phyloP scores from a whole-genome alignment of 2,329 filamentous ascomycete species.

The Chaetomium sp. region DNA sequence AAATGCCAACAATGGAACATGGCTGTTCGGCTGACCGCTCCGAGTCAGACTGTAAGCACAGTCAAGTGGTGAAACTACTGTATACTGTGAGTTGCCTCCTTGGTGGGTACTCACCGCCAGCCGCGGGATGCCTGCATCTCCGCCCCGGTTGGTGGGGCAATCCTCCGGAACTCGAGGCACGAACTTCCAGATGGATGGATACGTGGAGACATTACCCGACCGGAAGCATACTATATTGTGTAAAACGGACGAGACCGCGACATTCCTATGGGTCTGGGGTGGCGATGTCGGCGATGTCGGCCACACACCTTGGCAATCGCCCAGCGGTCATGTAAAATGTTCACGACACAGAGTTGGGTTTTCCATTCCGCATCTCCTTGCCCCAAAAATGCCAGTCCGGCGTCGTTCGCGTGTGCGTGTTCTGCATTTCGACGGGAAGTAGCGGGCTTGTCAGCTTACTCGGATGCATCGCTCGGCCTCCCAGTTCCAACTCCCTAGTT shows the following conservation, averaged over 20 bases:
- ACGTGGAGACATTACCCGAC: background rate
- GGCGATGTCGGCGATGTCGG: background rate
- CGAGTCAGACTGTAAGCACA: background rate
- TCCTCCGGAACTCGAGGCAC: background rate
- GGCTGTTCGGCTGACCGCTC: background rate
- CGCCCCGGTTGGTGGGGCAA: conserved; percentile 18
- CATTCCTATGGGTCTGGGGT: background rate
- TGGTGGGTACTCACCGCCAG: conserved; percentile 15
- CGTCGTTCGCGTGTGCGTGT: background rate
- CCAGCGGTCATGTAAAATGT: background rate
- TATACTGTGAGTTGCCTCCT: background rate
- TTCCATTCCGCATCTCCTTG: background rate
- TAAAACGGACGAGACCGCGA: background rate
- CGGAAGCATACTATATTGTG: background rate
- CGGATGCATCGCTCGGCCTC: background rate
- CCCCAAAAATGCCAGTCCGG: background rate
- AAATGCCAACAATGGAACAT: conserved; percentile 2
- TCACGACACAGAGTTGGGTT: background rate
- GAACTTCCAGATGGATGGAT: background rate
- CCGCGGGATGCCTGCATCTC: conserved; percentile 14
- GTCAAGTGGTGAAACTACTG: background rate
- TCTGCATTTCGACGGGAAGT: background rate
- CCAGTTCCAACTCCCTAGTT: background rate
- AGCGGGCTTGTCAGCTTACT: background rate
- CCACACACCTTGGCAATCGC: background rate